Base-by-base conservation (phyloP, 768 basidiomycete genomes). In the Lanmaoa rubissima region DNA sequence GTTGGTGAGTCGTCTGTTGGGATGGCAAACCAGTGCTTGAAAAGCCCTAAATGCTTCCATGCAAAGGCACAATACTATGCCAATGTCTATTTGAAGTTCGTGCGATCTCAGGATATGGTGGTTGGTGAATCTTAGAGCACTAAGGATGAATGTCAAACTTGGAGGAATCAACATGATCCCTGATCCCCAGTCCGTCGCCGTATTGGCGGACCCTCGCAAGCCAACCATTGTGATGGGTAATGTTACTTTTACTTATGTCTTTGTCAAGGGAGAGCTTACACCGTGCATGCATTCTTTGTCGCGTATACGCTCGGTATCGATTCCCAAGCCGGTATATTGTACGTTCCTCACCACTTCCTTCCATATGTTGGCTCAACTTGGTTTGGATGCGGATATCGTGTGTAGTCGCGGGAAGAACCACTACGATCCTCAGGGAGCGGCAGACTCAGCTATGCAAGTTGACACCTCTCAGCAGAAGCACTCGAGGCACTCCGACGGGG, bases 291-390 rank as follows among this genome's bases (percentile, higher is more conserved):
- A 45, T 45, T 31, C 75, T 94, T 0, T 90, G 89, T 64, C 89
- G 93, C 46, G 84, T 90, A 0, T 93, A 90, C 60, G 88, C 90
- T 1, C 81, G 90, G 90, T 91, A 1, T 91, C 90, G 0, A 90
- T 91, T 48, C 90, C 90, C 0, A 89, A 89, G 0, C 90, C 90
- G 0, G 88, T 91, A 0, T 91, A 91, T 61, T 91, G 89, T 90
- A 64, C 64, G 85, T 69, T 26, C 1, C 14, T 38, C 35, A 4
- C 6, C 11, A 2, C 36, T 48, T 16, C 13, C 26, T 2, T 53
- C 17, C 31, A 51, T 39, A 42, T 32, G 2, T 38, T 17, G 41
- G 36, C 58, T 59, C n/a, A 53, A 39, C 19, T 43, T 14, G 26
- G 54, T 39, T 31, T 58, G 90, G 89, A 91, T 66, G 89, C 88